Percentiles rank a stretch among this genome's conserved stretches.
phyloP scores from a whole-genome alignment of 192 early-diverging fungal genomes.

The Tieghemiomyces parasiticus region DNA sequence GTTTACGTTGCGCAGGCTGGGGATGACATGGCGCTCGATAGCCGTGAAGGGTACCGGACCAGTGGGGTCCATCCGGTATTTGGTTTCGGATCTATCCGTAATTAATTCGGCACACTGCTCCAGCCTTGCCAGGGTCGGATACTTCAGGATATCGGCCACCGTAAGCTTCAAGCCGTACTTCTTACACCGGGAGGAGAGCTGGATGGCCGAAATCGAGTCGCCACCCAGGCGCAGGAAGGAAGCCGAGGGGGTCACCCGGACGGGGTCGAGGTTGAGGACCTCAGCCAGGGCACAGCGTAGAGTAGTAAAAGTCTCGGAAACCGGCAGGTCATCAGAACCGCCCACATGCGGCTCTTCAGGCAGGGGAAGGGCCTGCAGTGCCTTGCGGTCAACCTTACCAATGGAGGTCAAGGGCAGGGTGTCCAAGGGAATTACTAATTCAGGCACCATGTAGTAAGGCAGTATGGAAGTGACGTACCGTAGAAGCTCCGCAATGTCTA shows the following conservation, averaged over 20 bases:
- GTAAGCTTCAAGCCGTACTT: too few relatives aligned
- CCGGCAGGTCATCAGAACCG: too few relatives aligned
- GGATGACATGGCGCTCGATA: too few relatives aligned
- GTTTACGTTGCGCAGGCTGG: too few relatives aligned
- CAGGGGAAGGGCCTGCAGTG: not conserved
- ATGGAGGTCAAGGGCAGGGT: not conserved
- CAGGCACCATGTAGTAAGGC: slow-evolving; percentile 8
- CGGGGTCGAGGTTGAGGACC: not conserved
- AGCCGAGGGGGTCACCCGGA: not conserved
- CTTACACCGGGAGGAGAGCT: too few relatives aligned
- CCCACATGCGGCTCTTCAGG: not conserved
- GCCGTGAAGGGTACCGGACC: too few relatives aligned
- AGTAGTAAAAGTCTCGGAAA: not conserved
- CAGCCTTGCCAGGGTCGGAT: too few relatives aligned
- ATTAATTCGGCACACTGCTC: too few relatives aligned
- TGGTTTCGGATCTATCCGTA: too few relatives aligned
- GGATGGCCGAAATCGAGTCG: slow-evolving; percentile 16
- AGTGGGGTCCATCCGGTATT: too few relatives aligned
- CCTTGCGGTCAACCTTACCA: slow-evolving; percentile 1
- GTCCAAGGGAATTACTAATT: not conserved
- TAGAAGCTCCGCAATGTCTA: not conserved
- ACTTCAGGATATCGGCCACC: too few relatives aligned
- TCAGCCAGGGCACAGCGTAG: not conserved
- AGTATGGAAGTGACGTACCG: not conserved
- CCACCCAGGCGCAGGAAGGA: slow-evolving; percentile 21